phyloP scores from a whole-genome alignment of 2,329 filamentous ascomycete species.

The Cytospora mali region DNA sequence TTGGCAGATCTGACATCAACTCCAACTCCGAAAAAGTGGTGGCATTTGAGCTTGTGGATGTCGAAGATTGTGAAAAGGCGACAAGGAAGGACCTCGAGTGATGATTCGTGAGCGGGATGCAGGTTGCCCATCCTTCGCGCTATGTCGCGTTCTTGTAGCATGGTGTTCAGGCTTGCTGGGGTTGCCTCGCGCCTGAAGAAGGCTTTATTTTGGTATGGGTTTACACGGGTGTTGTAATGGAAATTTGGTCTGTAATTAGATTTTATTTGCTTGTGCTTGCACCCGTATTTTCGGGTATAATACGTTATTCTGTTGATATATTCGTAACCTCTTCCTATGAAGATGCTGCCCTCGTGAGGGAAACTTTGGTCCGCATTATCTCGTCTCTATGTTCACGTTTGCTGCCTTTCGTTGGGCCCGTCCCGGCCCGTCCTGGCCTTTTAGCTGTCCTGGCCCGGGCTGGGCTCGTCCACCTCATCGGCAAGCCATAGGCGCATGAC shows the following conservation, averaged over 20 bases:
- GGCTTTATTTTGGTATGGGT: not conserved
- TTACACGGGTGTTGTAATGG: not conserved
- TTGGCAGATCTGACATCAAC: constrained; percentile 1
- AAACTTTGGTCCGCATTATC: not conserved
- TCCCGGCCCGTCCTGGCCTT: not conserved
- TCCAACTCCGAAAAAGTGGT: constrained; percentile 19
- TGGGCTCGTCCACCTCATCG: not conserved
- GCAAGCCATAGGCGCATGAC: not conserved
- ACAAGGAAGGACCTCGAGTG: not conserved
- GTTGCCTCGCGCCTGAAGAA: not conserved
- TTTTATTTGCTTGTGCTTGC: constrained; percentile 8
- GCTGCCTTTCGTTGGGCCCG: not conserved
- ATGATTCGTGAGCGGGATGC: not conserved
- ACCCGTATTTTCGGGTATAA: constrained; percentile 7
- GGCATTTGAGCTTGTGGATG: constrained; percentile 25
- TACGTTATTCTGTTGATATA: not conserved
- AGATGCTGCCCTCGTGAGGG: not conserved
- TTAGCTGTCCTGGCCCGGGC: not conserved
- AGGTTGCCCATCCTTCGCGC: not conserved
- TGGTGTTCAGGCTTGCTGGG: not conserved
- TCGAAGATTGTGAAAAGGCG: constrained; percentile 23
- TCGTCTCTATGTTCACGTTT: not conserved
- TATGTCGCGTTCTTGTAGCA: not conserved
- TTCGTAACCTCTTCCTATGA: not conserved
- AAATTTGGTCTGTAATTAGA: constrained; percentile 9